Evolutionary conservation across 768 basidiomycete genomes (phyloP), one percentile per base, ranked within the genome.

Genomic region (Boletus rufocinnamomeus): DNA sequence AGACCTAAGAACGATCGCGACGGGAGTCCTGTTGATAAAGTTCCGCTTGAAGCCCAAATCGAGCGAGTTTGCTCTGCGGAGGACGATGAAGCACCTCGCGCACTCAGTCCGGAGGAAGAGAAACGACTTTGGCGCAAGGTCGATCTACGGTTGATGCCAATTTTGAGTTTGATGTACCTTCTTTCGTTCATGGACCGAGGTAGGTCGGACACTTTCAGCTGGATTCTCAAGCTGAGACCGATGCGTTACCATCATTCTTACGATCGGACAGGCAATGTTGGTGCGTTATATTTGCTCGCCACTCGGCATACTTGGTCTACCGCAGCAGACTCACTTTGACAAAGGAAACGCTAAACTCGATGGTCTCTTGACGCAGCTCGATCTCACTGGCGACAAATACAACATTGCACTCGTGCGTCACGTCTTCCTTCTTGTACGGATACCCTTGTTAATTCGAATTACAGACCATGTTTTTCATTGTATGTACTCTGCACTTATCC

Each of bases 391-490:
- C 10, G 79, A 84, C 65, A 73, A 81, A 62, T 91, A 86, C 61
- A 88, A 88, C 59, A 82, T 87, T 40, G 86, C 86, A 0, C 68
- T 89, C 68, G 87, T 88, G 47, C 17, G 77, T 50, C 17, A n/a
- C n/a, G n/a, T n/a, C n/a, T n/a, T n/a, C n/a, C n/a, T n/a, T n/a
- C n/a, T n/a, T n/a, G n/a, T n/a, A n/a, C n/a, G n/a, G n/a, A n/a
- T n/a, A n/a, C n/a, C n/a, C n/a, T n/a, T n/a, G n/a, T n/a, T n/a
- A n/a, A n/a, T n/a, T n/a, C n/a, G 4, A 6, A 10, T 48, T 6
- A 17, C 27, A 88, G 86, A 87, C 86, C 0, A 84, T 86, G 82
- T 89, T 81, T 64, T 88, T 88, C 67, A 80, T 89, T 43, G 87
- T 88, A 64, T 54, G 84, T 71, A 10, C 19, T n/a, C 16, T 43